Evolutionary conservation across 2,329 filamentous ascomycete genomes (phyloP), one percentile per base, ranked within the genome.

Genomic region (Aspergillus sp.): DNA sequence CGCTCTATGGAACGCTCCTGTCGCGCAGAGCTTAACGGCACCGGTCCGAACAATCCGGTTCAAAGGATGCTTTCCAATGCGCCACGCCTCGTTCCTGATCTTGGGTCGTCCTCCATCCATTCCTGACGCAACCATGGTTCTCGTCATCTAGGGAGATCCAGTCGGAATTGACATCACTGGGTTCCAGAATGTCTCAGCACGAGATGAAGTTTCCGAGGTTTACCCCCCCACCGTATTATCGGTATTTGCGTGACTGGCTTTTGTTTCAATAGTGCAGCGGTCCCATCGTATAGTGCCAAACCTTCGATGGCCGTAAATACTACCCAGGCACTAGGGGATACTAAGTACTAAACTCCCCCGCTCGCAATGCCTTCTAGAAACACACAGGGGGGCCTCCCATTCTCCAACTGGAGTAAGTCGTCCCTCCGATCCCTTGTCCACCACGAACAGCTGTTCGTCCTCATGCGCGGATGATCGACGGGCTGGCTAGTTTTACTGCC

Each of bases 201-300:
- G 53, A 60, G 55, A 45, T 17, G n/a, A 55, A 60, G 42, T 55
- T 51, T 51, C 59, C 59, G 57, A 60, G 16, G 49, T 51, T 61
- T 56, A 38, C 47, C 56, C 54, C 46, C 22, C 22, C n/a, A n/a
- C n/a, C 7, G 38, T 42, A 32, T 43, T 40, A 26, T 30, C 35
- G 16, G 35, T 20, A n/a, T 22, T 41, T 19, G 20, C 32, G 44
- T 26, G 38, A 14, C 43, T 22, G 44, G 22, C 33, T 36, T 24
- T 53, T 26, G 19, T 26, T 53, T 47, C 56, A 54, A 61, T 61
- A 61, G 59, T 53, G 30, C 50, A 38, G 20, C 40, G 47, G 48
- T 59, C 50, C 13, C 52, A 57, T 59, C 52, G 38, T 33, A 58
- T 55, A 54, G 52, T 49, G 24, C 33, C 33, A 49, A 54, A 45